A percentile compares a stretch with the other conserved stretches of the same genome.
Evolutionary conservation across 805 yeast species (phyloP).

Genomic region (Cyberlindnera amylophila): DNA sequence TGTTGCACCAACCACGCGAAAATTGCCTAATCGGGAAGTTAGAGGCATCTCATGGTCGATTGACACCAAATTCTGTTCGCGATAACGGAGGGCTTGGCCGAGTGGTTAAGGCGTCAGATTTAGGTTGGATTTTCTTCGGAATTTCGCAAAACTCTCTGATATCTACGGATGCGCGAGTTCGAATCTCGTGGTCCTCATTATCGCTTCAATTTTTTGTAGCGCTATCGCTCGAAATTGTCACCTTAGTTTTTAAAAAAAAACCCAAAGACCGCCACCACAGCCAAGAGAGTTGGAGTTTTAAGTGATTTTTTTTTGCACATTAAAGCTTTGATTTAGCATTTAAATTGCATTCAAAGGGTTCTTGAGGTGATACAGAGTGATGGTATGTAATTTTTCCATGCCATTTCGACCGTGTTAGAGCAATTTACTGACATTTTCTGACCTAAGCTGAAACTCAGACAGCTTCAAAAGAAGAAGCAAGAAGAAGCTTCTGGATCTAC

Average conservation of each 20-base stretch:
- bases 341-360: too few species aligned
- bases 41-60: too few species aligned
- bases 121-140: constrained; percentile 24
- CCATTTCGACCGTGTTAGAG: background rate
- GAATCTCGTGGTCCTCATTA: constrained; percentile 39
- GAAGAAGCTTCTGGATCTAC: constrained; percentile 33
- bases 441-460: constrained; percentile 53
- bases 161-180: constrained; percentile 44
- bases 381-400: background rate
- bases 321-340: too few species aligned
- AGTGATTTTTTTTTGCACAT: too few species aligned
- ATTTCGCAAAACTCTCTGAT: constrained; percentile 29
- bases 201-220: constrained; percentile 12
- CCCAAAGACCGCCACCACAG: too few species aligned
- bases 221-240: too few species aligned
- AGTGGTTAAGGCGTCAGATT: constrained; percentile 44
- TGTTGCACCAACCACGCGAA: too few species aligned
- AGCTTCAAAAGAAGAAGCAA: constrained; percentile 53
- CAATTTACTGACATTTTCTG: background rate
- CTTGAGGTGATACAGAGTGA: too few species aligned
- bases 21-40: too few species aligned
- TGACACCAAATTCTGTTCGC: background rate
- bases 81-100: constrained; percentile 36
- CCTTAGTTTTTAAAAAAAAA: background rate
- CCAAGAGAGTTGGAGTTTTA: too few species aligned